Percentiles rank a stretch among this genome's conserved stretches.
Conservation (phyloP, 352 stramenopile species). For the Phytophthora citrophthora region DNA sequence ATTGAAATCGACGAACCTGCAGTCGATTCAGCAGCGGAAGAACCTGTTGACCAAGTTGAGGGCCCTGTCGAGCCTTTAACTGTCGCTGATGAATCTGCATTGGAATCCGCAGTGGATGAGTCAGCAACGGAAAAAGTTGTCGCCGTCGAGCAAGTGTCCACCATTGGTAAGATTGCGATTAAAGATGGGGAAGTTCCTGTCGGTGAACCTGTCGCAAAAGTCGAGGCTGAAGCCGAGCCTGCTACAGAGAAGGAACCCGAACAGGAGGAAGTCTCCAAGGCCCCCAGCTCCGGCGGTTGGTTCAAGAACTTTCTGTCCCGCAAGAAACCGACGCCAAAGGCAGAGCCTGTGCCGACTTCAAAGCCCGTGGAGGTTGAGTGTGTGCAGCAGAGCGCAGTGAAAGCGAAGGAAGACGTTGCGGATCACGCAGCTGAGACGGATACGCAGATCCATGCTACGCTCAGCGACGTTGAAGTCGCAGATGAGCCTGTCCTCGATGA, state of each 20-base stretch:
- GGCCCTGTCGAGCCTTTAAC: no score
- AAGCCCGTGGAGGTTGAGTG: neutral
- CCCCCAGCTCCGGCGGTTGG: constrained; percentile 12
- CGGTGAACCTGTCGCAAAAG: no score
- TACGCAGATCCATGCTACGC: constrained; percentile 20
- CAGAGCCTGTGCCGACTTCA: neutral
- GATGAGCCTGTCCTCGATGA: constrained; percentile 23
- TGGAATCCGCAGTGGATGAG: neutral
- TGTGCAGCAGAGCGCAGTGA: neutral
- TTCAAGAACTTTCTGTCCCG: constrained; percentile 32
- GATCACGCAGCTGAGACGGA: constrained; percentile 20
- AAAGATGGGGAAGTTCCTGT: constrained; percentile 2
- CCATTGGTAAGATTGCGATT: constrained; percentile 1
- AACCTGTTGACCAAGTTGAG: no score
- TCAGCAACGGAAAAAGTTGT: neutral
- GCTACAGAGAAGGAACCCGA: neutral
- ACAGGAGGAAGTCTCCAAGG: neutral
- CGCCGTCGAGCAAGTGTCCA: neutral
- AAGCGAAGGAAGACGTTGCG: neutral
- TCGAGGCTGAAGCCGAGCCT: neutral
- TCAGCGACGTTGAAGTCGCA: constrained; percentile 18
- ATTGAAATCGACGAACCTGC: no score
- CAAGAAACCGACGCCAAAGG: constrained; percentile 18
- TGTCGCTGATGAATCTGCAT: no score
- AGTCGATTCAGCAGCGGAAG: no score